Base-by-base conservation (phyloP, 495 filamentous ascomycete genomes). In the Penicillium daleae region DNA sequence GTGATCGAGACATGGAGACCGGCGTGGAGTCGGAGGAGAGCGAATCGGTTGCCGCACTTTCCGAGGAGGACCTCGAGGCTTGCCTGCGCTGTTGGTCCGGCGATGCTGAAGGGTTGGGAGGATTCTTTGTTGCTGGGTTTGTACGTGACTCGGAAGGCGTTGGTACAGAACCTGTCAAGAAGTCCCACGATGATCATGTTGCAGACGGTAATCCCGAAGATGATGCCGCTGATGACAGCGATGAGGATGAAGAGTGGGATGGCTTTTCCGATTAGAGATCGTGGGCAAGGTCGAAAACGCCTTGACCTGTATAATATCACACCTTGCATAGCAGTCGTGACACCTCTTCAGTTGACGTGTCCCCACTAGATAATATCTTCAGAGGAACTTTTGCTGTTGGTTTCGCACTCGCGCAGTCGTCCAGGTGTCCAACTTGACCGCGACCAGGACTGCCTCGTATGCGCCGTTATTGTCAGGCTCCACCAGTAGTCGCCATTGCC, bases 71-170 rank as follows among this genome's bases (percentile, higher is more conserved):
- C 13, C 82, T 89, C 8, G 87, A 93, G 50, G 90, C 85, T 5
- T 97, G 92, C 71, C 86, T 99, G 26, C 77, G 95, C 56, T 92
- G 91, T 56, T 85, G 89, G 66, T 87, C 92, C 65, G 91, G 89
- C 37, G 92, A 91, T 66, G 88, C 87, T 22, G 85, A 91, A 49
- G 93, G 92, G 0, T 87, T 86, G 8, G 87, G 89, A 60, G 89
- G 89, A 1, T 92, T 92, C 71, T 92, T 92, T 64, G 87, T 91
- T 56, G 86, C 80, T 51, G 86, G 81, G 9, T 87, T 92, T 73
- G 78, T 89, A 13, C 78, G 87, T 63, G 82, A 87, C 62, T 56
- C 61, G 13, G 19, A 40, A 21, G 29, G 49, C 22, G 60, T 24
- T 42, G 3, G 7, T 1, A 24, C 42, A 15, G 63, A 54, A 44